Conservation (phyloP, 2,329 filamentous ascomycete species). For the Aspergillus alliaceus region DNA sequence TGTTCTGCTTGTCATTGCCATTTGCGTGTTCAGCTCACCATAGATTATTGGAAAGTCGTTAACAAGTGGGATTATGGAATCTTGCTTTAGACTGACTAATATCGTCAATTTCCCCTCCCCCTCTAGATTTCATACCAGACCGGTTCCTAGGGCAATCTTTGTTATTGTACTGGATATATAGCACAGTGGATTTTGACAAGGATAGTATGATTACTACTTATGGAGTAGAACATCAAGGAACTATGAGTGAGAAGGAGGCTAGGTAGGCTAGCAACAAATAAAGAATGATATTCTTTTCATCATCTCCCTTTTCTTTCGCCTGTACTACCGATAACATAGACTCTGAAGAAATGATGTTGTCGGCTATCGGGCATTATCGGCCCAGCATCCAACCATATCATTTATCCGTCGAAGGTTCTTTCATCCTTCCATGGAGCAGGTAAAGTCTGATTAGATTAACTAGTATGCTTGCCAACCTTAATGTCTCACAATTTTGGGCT, state of each 20-base stretch:
- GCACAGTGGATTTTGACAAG: too few species aligned
- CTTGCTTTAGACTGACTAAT: background rate
- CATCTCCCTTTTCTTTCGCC: background rate
- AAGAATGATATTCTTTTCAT: background rate
- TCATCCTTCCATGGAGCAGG: constrained; percentile 14
- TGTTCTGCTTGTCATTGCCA: background rate
- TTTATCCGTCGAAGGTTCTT: constrained; percentile 15
- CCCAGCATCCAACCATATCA: background rate
- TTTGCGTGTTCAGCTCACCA: constrained; percentile 17
- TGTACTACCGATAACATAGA: too few species aligned
- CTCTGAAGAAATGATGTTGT: background rate
- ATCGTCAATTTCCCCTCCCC: background rate
- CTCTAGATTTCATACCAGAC: background rate
- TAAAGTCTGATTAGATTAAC: constrained; percentile 13
- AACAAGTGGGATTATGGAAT: background rate
- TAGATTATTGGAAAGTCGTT: background rate
- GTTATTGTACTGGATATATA: too few species aligned
- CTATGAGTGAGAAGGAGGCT: background rate
- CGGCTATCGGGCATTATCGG: background rate
- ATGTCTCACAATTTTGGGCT: constrained; percentile 10
- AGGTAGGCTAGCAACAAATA: background rate
- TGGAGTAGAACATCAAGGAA: background rate
- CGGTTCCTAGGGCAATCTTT: background rate
- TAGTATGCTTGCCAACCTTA: constrained; percentile 7
- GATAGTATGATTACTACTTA: background rate